These are phyloP conservation scores for Rhodomyrtus psidioides DNA, from an alignment of 441 rosid species.

Conservation along the genomic window DNA sequence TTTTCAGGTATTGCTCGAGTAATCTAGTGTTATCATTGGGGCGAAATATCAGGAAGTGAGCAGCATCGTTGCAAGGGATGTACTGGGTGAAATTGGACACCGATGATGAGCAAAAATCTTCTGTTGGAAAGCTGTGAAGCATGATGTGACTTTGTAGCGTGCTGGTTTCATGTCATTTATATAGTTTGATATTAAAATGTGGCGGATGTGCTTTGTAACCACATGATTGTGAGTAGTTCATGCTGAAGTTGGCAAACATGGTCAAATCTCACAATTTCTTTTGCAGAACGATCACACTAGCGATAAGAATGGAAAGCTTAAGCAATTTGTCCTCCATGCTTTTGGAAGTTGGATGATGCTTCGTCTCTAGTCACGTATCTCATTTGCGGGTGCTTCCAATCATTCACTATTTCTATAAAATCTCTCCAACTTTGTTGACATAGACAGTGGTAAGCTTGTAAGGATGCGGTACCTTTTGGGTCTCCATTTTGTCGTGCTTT, in stretches of 20 bases:
- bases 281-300: neutral
- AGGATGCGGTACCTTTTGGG: constrained; percentile 19
- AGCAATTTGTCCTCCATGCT: constrained; percentile 18
- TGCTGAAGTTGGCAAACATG: neutral
- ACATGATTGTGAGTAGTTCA: neutral
- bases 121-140: neutral
- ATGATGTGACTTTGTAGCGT: neutral
- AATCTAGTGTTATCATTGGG: neutral
- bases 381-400: neutral
- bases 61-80: neutral
- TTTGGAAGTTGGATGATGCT: constrained; percentile 22
- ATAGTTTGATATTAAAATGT: neutral
- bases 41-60: neutral
- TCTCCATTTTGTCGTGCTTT: constrained; percentile 13
- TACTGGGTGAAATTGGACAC: neutral
- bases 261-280: neutral
- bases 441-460: constrained; percentile 19
- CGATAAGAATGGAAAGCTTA: neutral
- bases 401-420: neutral
- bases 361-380: constrained; percentile 22
- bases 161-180: neutral
- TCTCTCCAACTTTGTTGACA: constrained; percentile 19
- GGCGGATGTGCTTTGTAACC: neutral
- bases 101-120: neutral
- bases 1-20: neutral